phyloP scores from a whole-genome alignment of 345 rosid genomes.

The Euphorbia lathyris region DNA sequence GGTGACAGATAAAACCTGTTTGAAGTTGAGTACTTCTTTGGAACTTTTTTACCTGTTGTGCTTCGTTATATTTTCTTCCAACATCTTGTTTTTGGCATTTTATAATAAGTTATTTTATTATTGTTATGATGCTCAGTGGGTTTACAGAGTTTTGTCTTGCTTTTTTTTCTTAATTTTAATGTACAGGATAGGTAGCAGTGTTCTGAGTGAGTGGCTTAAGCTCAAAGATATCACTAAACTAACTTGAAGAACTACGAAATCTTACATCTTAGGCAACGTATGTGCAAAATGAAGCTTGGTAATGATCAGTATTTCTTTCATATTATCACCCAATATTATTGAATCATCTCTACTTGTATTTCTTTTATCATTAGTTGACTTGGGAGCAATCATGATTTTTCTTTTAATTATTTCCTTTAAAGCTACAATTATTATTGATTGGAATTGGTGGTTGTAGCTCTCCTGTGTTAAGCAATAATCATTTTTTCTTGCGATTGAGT shows the following conservation, averaged over 20 bases:
- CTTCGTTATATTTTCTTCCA: neutral
- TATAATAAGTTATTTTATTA: neutral
- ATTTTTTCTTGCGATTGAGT: neutral
- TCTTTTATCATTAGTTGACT: neutral
- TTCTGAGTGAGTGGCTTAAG: slow-evolving; percentile 10
- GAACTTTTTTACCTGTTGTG: neutral
- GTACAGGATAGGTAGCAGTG: slow-evolving; percentile 17
- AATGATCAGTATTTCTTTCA: slow-evolving; percentile 3
- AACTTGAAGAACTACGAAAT: slow-evolving; percentile 18
- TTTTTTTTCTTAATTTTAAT: slow-evolving; percentile 16
- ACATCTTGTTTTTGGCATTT: slow-evolving; percentile 1
- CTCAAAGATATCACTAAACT: slow-evolving; percentile 28
- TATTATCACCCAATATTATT: neutral
- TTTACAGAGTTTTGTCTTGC: neutral
- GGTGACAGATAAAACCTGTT: neutral
- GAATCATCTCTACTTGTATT: neutral
- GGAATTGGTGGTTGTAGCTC: neutral
- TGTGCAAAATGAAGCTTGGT: slow-evolving; percentile 66
- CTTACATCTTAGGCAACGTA: slow-evolving; percentile 18
- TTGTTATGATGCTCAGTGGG: too few relatives aligned
- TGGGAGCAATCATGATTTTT: neutral
- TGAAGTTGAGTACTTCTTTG: neutral
- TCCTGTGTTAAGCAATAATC: neutral
- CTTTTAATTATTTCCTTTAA: neutral
- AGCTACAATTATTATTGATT: neutral